Conservation (phyloP, 2,329 filamentous ascomycete genomes). For the Tolypocladium tropicale region DNA sequence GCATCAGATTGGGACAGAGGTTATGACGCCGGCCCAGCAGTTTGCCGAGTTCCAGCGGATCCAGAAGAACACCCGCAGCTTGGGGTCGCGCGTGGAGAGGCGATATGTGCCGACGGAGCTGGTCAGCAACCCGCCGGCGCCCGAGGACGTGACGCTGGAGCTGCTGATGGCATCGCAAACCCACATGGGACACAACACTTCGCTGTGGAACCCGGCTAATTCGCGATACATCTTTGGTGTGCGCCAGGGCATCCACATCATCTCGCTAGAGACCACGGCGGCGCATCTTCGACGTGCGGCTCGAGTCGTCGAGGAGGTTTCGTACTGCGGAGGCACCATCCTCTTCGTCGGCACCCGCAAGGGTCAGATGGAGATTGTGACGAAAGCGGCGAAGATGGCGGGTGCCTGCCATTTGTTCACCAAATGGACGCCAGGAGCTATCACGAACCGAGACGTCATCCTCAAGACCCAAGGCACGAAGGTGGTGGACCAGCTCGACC, state of each 20-base stretch:
- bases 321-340: conserved; percentile 71
- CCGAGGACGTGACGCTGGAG: conserved; percentile 79
- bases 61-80: conserved; percentile 30
- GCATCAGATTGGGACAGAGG: conserved; percentile 21
- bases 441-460: conserved; percentile 90
- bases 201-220: conserved; percentile 91
- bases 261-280: conserved; percentile 80
- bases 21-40: conserved; percentile 27
- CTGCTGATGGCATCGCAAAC: conserved; percentile 78
- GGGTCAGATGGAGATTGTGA: conserved; percentile 72
- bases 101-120: conserved; percentile 58
- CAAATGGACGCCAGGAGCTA: conserved; percentile 82
- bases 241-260: conserved; percentile 82
- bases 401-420: conserved; percentile 82
- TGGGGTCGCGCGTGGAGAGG: conserved; percentile 38
- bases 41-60: conserved; percentile 25
- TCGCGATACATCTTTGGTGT: conserved; percentile 90
- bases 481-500: conserved; percentile 69
- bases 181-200: conserved; percentile 84
- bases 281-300: conserved; percentile 85
- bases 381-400: conserved; percentile 68
- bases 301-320: conserved; percentile 82
- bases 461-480: conserved; percentile 59
- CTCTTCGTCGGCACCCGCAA: conserved; percentile 83
- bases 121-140: conserved; percentile 60